Evolutionary conservation across 2,329 filamentous ascomycete genomes (phyloP), one percentile per base, ranked within the genome.

Genomic region (Arthrobotrys pseudoclavata): DNA sequence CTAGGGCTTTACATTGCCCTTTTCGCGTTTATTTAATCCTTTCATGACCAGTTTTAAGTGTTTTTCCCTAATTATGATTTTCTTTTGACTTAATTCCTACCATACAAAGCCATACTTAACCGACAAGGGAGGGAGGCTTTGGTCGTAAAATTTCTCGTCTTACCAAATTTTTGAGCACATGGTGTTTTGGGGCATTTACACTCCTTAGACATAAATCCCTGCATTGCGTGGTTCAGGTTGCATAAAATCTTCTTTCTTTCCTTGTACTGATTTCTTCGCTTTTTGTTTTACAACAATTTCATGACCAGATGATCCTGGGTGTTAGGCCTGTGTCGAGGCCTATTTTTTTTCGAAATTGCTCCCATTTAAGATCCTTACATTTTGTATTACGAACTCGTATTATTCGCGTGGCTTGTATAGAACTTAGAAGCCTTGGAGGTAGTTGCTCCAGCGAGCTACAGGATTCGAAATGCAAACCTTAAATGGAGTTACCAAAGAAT

Each of bases 181-280:
- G 40, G 52, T 29, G 26, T 60, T 60, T 66, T 29, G 20, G n/a
- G 45, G 47, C 55, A 60, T 60, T 60, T 50, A 74, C 69, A 45
- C 52, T 63, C 63, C 24, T 64, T 70, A 66, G 52, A 70, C 67
- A 60, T 60, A 42, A n/a, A 45, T 18, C 60, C 60, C 42, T 66
- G 55, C 64, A 68, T 76, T 69, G 71, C 71, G 64, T 47, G 69
- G 69, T 62, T 40, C 29, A 10, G 64, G 57, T 47, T 62, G 52
- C 69, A 74, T 61, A 5, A 45, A 29, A 34, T 52, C 18, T 67
- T 60, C 48, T 52, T 67, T 66, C 55, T 20, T 60, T 60, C 55
- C 34, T 60, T 42, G 42, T 2, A 42, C 34, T 64, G n/a, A 31
- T 72, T 50, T 50, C 34, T 18, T 13, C 9, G 22, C 4, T 24